A percentile compares a stretch with the other conserved stretches of the same genome.
phyloP scores from a whole-genome alignment of 441 rosid genomes.

The Gossypium lobatum region DNA sequence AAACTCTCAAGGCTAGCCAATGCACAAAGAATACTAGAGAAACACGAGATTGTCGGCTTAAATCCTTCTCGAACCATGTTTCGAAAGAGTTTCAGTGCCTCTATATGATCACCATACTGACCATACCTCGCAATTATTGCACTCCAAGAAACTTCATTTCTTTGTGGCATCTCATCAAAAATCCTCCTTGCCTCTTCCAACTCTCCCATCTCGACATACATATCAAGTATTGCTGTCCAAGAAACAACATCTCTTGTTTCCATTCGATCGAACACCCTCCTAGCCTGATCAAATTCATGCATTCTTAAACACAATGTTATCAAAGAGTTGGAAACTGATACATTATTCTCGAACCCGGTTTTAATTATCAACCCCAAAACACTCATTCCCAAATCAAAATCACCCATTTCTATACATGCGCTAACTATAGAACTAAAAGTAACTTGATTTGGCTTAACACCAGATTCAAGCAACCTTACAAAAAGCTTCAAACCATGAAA shows the following conservation, averaged over 20 bases:
- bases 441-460: constrained; percentile 41
- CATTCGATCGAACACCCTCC: constrained; percentile 40
- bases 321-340: constrained; percentile 50
- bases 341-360: constrained; percentile 36
- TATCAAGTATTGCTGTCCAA: constrained; percentile 54
- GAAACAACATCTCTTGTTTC: constrained; percentile 45
- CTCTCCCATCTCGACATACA: constrained; percentile 35
- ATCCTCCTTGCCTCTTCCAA: constrained; percentile 40
- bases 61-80: constrained; percentile 32
- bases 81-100: constrained; percentile 39
- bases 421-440: constrained; percentile 43
- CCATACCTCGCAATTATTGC: constrained; percentile 41
- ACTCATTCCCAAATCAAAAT: constrained; percentile 33
- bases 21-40: constrained; percentile 34
- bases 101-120: constrained; percentile 45
- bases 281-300: constrained; percentile 34
- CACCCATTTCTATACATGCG: constrained; percentile 34
- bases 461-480: constrained; percentile 32
- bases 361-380: constrained; percentile 42
- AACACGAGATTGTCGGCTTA: constrained; percentile 36
- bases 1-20: constrained; percentile 33
- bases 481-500: constrained; percentile 43
- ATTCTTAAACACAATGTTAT: constrained; percentile 43
- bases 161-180: constrained; percentile 47
- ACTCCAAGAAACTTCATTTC: constrained; percentile 45